A percentile compares a stretch with the other conserved stretches of the same genome.
phyloP scores from a whole-genome alignment of 2,329 filamentous ascomycete genomes.

The Trichothecium roseum region DNA sequence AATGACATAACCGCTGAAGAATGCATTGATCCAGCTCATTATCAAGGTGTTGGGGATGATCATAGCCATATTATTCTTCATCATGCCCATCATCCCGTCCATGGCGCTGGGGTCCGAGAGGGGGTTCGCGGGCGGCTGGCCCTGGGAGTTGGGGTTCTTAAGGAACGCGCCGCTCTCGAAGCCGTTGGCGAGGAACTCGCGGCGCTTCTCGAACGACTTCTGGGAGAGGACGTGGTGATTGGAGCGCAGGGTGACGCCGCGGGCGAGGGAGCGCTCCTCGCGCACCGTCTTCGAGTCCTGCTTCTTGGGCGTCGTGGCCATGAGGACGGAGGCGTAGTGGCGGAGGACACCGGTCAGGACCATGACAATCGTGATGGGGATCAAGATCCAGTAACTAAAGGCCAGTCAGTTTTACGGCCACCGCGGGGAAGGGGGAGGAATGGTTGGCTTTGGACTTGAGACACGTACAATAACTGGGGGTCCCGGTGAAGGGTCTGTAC shows the following conservation, averaged over 20 bases:
- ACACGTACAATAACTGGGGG: conserved; percentile 86
- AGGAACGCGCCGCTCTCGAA: conserved; percentile 82
- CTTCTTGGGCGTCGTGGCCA: conserved; percentile 76
- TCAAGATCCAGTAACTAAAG: conserved; percentile 91
- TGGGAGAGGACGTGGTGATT: conserved; percentile 74
- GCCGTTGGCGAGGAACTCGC: conserved; percentile 67
- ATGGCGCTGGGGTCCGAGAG: conserved; percentile 93
- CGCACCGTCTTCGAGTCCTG: conserved; percentile 65
- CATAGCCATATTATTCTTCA: conserved; percentile 99
- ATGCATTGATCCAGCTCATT: conserved; percentile 99
- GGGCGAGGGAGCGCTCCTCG: conserved; percentile 77
- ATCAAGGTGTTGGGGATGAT: conserved; percentile 98
- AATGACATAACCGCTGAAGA: conserved; percentile 96
- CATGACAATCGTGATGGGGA: conserved; percentile 97
- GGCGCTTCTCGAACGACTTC: conserved; percentile 67
- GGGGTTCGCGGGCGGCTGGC: conserved; percentile 83
- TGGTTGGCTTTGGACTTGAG: neutral
- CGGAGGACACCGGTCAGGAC: conserved; percentile 90
- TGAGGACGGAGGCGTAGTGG: conserved; percentile 90
- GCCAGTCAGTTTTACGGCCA: conserved; percentile 7
- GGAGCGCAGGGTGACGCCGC: conserved; percentile 72
- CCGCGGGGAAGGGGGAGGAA: neutral
- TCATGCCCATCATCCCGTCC: conserved; percentile 99
- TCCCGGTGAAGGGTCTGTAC: conserved; percentile 97
- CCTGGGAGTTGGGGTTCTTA: conserved; percentile 77